Percentiles rank a stretch among this genome's conserved stretches.
Evolutionary conservation across 768 basidiomycete genomes (phyloP).

Genomic region (Lepiota venenata): DNA sequence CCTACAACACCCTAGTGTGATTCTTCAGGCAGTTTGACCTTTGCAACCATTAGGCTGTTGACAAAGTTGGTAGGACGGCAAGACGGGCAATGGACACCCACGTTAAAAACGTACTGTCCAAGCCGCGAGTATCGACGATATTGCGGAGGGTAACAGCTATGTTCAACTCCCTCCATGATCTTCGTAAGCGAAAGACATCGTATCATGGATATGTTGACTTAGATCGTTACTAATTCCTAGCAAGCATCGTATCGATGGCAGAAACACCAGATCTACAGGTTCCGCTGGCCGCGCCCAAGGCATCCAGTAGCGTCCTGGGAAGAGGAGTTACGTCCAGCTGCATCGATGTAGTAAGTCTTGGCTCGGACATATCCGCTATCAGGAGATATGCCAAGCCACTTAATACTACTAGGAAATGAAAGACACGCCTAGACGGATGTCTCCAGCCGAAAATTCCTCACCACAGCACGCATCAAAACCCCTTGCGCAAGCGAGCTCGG

Average conservation of each 20-base stretch:
- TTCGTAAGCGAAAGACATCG: slow-evolving; percentile 43
- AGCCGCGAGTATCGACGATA: slow-evolving; percentile 63
- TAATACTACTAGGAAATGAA: background rate
- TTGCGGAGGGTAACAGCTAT: slow-evolving; percentile 70
- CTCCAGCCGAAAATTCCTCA: background rate
- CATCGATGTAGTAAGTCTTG: slow-evolving; percentile 1
- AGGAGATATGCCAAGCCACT: background rate
- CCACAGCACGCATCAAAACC: background rate
- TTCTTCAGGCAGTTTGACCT: background rate
- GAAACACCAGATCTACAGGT: slow-evolving; percentile 41
- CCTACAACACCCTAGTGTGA: background rate
- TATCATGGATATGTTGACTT: too few relatives aligned
- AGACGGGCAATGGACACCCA: slow-evolving; percentile 68
- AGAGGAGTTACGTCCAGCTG: background rate
- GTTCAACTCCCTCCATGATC: slow-evolving; percentile 61
- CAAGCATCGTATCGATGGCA: slow-evolving; percentile 44
- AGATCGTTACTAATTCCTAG: slow-evolving; percentile 29
- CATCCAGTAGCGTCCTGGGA: slow-evolving; percentile 7
- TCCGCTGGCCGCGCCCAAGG: slow-evolving; percentile 11
- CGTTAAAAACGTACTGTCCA: slow-evolving; percentile 66
- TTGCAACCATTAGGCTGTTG: slow-evolving; percentile 47
- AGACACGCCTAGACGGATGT: background rate
- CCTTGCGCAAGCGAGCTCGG: slow-evolving; percentile 20
- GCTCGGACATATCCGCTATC: background rate
- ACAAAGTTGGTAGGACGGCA: slow-evolving; percentile 67